phyloP scores from a whole-genome alignment of 176 grass and related monocot genomes.

The Poa annua region DNA sequence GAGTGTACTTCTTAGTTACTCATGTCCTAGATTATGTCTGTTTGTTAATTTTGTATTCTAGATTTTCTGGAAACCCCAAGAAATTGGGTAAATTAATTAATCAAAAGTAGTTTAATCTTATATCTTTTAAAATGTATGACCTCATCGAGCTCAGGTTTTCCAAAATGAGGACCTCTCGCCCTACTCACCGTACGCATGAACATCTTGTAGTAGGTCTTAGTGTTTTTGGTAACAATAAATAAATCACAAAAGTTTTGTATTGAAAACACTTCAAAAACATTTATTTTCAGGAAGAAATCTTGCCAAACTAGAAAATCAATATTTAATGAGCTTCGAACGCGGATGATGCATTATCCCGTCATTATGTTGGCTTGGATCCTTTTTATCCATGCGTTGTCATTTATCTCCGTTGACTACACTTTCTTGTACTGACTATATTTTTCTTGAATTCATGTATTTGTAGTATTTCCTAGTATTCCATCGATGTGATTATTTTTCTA shows the following conservation, averaged over 20 bases:
- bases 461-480: conserved; percentile 10
- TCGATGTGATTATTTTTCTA: conserved; percentile 25
- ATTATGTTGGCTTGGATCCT: conserved; percentile 22
- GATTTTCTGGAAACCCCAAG: not conserved
- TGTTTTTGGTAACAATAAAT: not conserved
- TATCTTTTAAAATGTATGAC: not conserved
- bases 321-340: not conserved
- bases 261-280: not conserved
- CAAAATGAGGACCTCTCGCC: conserved; percentile 13
- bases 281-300: conserved; percentile 27
- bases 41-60: conserved; percentile 2
- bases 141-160: not conserved
- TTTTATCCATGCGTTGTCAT: not conserved
- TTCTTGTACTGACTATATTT: not conserved
- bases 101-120: not conserved
- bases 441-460: not conserved
- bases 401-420: conserved; percentile 6
- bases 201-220: not conserved
- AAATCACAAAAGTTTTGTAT: conserved; percentile 8
- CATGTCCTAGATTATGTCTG: conserved; percentile 9
- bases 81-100: conserved; percentile 11
- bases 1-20: conserved; percentile 21
- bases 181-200: not conserved
- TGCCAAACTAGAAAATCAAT: not conserved
- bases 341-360: not conserved